Conservation (phyloP, 2,329 filamentous ascomycete species). For the Plectosphaerella cucumerina region DNA sequence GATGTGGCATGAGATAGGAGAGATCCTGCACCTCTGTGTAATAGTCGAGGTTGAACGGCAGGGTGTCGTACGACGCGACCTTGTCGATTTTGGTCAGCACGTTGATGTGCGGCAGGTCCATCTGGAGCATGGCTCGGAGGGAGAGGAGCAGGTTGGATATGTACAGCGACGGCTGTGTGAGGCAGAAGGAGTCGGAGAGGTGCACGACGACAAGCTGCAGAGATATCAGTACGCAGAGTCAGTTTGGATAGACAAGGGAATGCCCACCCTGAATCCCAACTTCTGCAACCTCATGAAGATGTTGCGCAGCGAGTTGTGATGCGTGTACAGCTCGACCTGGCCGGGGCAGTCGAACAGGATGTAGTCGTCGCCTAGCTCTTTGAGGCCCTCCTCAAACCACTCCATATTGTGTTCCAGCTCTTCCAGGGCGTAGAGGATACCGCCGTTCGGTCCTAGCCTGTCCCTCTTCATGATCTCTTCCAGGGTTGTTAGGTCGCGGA, state of each 20-base stretch:
- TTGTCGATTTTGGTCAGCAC: conserved; percentile 98
- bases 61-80: conserved; percentile 73
- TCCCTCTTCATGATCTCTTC: conserved; percentile 96
- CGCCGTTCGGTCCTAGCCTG: conserved; percentile 86
- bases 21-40: conserved; percentile 98
- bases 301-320: conserved; percentile 86
- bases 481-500: conserved; percentile 80
- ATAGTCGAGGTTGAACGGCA: conserved; percentile 94
- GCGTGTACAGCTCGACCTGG: conserved; percentile 95
- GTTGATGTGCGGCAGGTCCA: conserved; percentile 94
- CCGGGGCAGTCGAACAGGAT: conserved; percentile 94
- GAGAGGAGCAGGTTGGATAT: conserved; percentile 91
- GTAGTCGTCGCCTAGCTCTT: conserved; percentile 82
- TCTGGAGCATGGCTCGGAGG: conserved; percentile 94
- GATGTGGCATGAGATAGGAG: conserved; percentile 72
- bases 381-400: conserved; percentile 81
- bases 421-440: conserved; percentile 87
- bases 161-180: conserved; percentile 91
- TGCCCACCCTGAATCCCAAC: conserved; percentile 81
- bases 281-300: conserved; percentile 91
- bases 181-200: conserved; percentile 88
- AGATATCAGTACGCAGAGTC: not conserved
- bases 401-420: conserved; percentile 92
- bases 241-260: not conserved
- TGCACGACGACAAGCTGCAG: conserved; percentile 84